Conservation (phyloP, 345 rosid genomes). For the thale cress (Arabidopsis thaliana) region TAIR10.1 NC_003075.7:10976501-10977000, state of each 20-base stretch:
- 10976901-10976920: constrained; percentile 89
- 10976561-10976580: constrained; percentile 98
- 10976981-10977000: constrained; percentile 27
- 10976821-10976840: constrained; percentile 13
- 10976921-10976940: constrained; percentile 36
- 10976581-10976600: constrained; percentile 86
- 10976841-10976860: constrained; percentile 60
- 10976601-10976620: constrained; percentile 83
- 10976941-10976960: constrained; percentile 4
- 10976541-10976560: constrained; percentile 74
- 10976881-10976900: constrained; percentile 96
- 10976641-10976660: constrained; percentile 1
- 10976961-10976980: not conserved
- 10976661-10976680: not conserved
- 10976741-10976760: constrained; percentile 83
- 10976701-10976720: constrained; percentile 32
- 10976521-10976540: constrained; percentile 11
- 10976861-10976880: constrained; percentile 82
- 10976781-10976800: not conserved
- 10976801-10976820: constrained; percentile 5
- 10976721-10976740: constrained; percentile 92
- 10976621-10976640: constrained; percentile 91
- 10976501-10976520: not conserved
- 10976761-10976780: constrained; percentile 90
- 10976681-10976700: constrained; percentile 26